Evolutionary conservation across 805 yeast species (phyloP).

Genomic region (Barnettozyma pratensis): DNA sequence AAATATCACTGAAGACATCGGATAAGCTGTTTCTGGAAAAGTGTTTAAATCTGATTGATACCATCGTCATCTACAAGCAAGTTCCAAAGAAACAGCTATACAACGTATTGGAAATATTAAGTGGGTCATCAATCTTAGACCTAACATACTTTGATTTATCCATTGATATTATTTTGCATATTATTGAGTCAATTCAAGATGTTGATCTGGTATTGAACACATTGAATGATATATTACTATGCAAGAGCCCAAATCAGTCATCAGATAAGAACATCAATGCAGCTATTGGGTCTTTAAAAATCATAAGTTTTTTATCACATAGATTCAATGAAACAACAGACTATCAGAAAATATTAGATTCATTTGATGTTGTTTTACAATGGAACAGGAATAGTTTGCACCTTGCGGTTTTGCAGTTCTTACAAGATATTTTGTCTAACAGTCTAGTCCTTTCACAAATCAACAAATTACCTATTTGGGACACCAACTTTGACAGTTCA

Average conservation of each 20-base stretch:
- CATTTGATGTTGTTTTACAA: constrained; percentile 28
- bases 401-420: constrained; percentile 34
- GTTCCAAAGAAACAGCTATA: constrained; percentile 38
- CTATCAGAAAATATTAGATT: constrained; percentile 28
- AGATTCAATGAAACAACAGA: constrained; percentile 23
- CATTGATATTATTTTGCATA: constrained; percentile 34
- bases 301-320: constrained; percentile 31
- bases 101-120: constrained; percentile 37
- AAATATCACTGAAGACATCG: constrained; percentile 36
- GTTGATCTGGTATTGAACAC: constrained; percentile 12
- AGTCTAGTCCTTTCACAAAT: constrained; percentile 27
- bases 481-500: constrained; percentile 7
- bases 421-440: constrained; percentile 35
- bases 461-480: constrained; percentile 37
- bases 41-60: constrained; percentile 37
- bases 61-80: constrained; percentile 40
- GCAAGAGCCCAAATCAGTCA: constrained; percentile 7
- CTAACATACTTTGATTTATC: constrained; percentile 30
- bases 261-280: constrained; percentile 24
- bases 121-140: constrained; percentile 37
- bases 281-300: constrained; percentile 35
- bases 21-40: constrained; percentile 31
- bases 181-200: constrained; percentile 21
- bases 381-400: constrained; percentile 36
- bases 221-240: constrained; percentile 15